These are phyloP conservation scores for Pichia heedii DNA, from an alignment of 805 yeast species.

Conservation along the genomic window DNA sequence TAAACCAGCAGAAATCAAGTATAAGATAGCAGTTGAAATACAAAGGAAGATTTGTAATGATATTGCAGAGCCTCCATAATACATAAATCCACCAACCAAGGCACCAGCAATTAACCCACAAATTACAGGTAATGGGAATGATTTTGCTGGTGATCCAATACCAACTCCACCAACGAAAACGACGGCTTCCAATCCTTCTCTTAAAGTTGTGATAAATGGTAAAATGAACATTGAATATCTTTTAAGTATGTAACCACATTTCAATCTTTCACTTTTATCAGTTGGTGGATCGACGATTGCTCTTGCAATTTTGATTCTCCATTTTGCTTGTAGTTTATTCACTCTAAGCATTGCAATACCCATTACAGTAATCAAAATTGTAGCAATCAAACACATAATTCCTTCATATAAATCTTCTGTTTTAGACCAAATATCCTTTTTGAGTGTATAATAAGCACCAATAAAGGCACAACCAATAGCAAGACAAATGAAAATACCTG, in stretches of 20 bases:
- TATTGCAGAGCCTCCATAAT: constrained; percentile 68
- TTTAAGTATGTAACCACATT: constrained; percentile 43
- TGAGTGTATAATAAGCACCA: constrained; percentile 75
- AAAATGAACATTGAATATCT: constrained; percentile 79
- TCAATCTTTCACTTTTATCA: constrained; percentile 38
- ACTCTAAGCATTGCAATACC: constrained; percentile 90
- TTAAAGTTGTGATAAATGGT: constrained; percentile 76
- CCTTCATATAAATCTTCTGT: constrained; percentile 96
- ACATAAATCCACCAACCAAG: constrained; percentile 56
- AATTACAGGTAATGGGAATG: constrained; percentile 85
- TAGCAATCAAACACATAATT: constrained; percentile 77
- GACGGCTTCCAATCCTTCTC: constrained; percentile 94
- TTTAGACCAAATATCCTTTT: constrained; percentile 69
- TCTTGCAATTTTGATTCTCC: constrained; percentile 86
- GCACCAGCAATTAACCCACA: constrained; percentile 72
- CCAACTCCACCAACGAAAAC: constrained; percentile 94
- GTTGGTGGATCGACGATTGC: constrained; percentile 56
- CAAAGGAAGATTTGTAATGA: constrained; percentile 78
- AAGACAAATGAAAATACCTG: constrained; percentile 68
- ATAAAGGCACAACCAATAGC: constrained; percentile 82
- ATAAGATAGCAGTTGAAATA: constrained; percentile 74
- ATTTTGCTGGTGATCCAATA: constrained; percentile 33
- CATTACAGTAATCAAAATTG: constrained; percentile 79
- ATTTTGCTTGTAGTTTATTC: constrained; percentile 89
- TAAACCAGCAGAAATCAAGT: constrained; percentile 80